Evolutionary conservation across 1,284 basidiomycete genomes (phyloP).

Genomic region (Thecaphora thlaspeos): DNA sequence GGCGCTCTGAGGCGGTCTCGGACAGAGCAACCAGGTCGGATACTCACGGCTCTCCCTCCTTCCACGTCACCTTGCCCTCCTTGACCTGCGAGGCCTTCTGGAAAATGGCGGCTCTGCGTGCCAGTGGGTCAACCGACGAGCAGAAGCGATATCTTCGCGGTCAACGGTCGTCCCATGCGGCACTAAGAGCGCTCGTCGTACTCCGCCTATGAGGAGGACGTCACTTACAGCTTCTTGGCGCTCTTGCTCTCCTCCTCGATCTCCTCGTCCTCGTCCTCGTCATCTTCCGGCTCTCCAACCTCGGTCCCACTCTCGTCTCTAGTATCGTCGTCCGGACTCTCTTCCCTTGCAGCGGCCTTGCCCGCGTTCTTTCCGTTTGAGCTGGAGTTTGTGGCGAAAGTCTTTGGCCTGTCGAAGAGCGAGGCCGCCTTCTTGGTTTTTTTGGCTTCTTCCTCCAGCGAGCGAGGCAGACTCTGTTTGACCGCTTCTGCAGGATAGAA

Average conservation of each 20-base stretch:
- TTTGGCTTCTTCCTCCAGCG: neutral
- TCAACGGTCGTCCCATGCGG: too few relatives aligned
- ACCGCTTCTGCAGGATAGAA: conserved; percentile 2
- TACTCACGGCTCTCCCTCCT: conserved; percentile 68
- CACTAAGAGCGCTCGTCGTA: too few relatives aligned
- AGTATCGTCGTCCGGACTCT: conserved; percentile 42
- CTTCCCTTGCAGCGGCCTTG: conserved; percentile 12
- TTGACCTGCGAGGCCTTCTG: conserved; percentile 66
- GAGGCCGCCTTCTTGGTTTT: conserved; percentile 8
- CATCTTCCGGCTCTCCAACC: conserved; percentile 37
- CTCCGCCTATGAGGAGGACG: too few relatives aligned
- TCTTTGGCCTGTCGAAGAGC: conserved; percentile 14
- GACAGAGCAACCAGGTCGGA: too few relatives aligned
- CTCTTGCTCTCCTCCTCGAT: conserved; percentile 32
- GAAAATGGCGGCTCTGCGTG: conserved; percentile 28
- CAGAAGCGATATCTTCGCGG: too few relatives aligned
- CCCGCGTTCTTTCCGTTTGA: conserved; percentile 33
- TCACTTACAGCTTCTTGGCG: conserved; percentile 21
- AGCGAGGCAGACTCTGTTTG: neutral
- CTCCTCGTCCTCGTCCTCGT: conserved; percentile 23
- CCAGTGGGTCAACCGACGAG: too few relatives aligned
- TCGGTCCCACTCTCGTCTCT: conserved; percentile 35
- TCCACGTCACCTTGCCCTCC: conserved; percentile 68
- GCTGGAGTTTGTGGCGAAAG: conserved; percentile 3
- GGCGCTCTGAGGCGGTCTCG: too few relatives aligned